These are phyloP conservation scores for Pseudogymnoascus sp. DNA, from an alignment of 2,329 filamentous ascomycete species.

Conservation along the genomic window DNA sequence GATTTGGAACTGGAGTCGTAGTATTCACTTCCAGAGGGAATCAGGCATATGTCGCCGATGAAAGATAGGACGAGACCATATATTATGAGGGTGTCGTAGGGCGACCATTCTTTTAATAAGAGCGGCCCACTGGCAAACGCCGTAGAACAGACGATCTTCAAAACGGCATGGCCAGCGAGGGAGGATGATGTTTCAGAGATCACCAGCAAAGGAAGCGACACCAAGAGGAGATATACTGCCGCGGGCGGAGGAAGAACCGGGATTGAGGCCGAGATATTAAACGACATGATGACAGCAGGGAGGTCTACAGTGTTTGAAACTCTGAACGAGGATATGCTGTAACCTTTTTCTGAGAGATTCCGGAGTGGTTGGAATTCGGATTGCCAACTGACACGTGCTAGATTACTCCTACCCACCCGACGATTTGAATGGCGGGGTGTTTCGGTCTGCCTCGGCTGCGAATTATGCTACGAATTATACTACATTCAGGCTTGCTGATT, in stretches of 20 bases:
- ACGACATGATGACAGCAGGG: background rate
- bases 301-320: background rate
- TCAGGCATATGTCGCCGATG: conserved; percentile 22
- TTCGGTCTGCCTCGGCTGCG: background rate
- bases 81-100: conserved; percentile 19
- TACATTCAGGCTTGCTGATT: background rate
- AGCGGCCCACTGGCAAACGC: conserved; percentile 23
- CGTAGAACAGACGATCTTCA: conserved; percentile 25
- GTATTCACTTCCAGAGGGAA: conserved; percentile 22
- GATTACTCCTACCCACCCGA: background rate
- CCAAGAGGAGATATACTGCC: conserved; percentile 19
- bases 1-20: conserved; percentile 5
- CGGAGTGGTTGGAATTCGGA: background rate
- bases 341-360: background rate
- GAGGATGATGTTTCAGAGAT: conserved; percentile 22
- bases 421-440: background rate
- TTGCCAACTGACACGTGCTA: background rate
- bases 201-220: conserved; percentile 21
- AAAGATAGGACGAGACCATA: conserved; percentile 22
- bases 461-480: background rate
- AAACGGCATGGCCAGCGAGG: conserved; percentile 21
- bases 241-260: conserved; percentile 18
- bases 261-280: background rate
- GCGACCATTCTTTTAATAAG: conserved; percentile 17
- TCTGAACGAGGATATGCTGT: background rate